These are phyloP conservation scores for Pezicula radicicola DNA, from an alignment of 2,329 filamentous ascomycete genomes.

Conservation along the genomic window DNA sequence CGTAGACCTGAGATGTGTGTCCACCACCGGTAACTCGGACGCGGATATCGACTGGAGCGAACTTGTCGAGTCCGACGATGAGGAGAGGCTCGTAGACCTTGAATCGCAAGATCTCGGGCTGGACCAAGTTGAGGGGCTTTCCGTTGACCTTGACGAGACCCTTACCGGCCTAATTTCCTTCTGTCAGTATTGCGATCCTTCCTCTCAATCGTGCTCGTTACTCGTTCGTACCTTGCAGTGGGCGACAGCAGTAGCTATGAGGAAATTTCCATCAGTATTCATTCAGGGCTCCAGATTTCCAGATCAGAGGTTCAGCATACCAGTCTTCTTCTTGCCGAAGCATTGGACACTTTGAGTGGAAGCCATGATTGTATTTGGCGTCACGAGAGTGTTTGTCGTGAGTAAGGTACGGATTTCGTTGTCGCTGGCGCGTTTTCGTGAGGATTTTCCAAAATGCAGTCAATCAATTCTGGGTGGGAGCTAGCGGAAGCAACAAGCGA, in stretches of 20 bases:
- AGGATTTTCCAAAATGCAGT: neutral
- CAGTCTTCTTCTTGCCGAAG: constrained; percentile 96
- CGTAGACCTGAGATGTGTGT: constrained; percentile 96
- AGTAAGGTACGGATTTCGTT: neutral
- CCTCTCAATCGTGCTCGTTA: constrained; percentile 1
- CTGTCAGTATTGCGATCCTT: constrained; percentile 20
- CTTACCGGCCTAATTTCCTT: constrained; percentile 59
- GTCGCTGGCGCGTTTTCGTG: neutral
- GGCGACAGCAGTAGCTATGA: constrained; percentile 65
- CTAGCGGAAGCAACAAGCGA: neutral
- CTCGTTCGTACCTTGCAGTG: constrained; percentile 67
- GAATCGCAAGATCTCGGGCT: constrained; percentile 96
- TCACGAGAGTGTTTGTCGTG: too few relatives aligned
- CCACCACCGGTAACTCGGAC: constrained; percentile 96
- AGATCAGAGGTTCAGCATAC: constrained; percentile 13
- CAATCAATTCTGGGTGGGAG: neutral
- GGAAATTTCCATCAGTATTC: constrained; percentile 31
- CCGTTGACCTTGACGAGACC: constrained; percentile 99
- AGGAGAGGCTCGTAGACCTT: constrained; percentile 99
- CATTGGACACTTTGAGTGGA: constrained; percentile 87
- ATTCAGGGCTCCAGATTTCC: neutral
- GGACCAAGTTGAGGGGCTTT: constrained; percentile 87
- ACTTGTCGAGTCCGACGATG: constrained; percentile 96
- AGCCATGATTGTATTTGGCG: constrained; percentile 32
- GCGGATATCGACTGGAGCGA: constrained; percentile 94